Base-by-base conservation (phyloP, 495 filamentous ascomycete species). In the Chaetomium tenue region DNA sequence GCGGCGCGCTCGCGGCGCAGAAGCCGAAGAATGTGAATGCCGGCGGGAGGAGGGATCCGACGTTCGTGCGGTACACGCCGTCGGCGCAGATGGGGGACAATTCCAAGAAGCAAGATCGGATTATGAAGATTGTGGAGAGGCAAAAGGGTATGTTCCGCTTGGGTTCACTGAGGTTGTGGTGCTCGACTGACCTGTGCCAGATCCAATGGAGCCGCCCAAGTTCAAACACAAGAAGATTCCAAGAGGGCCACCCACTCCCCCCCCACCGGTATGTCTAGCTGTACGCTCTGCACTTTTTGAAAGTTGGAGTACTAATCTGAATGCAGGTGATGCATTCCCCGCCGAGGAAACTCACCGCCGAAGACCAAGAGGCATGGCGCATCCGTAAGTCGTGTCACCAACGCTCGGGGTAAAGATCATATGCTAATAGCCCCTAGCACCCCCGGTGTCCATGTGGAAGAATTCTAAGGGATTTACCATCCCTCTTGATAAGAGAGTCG, bases 171-270 rank as follows among this genome's bases (percentile, higher is more conserved):
- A 11, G 46, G 46, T 52, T 16, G 25, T 18, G 28, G 30, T 22
- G 30, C 22, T 59, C 37, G 42, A 30, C 61, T 63, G 39, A 57
- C 30, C 26, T 8, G n/a, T 26, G 15, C 3, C 56, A 71, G 94
- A 99, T 80, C 94, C 94, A 0, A 94, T 99, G 90, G 95, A 97
- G 71, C 95, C 95, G 16, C 94, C 94, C 2, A 97, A 97, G 70
- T 97, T 97, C 77, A 98, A 97, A 74, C 90, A 96, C 74, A 97
- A 97, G 81, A 97, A 97, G 81, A 97, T 99, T 65, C 94, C 94
- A 6, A 82, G 95, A 69, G 95, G 94, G 59, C 93, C 95, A 53
- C 93, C 93, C 3, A 91, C 87, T 30, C 94, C 94, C 2, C 94
- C 94, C 0, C 90, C 94, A 53, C 95, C 94, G 5, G 84, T 68